phyloP scores from a whole-genome alignment of 2,329 filamentous ascomycete genomes.

The Fusarium musae region DNA sequence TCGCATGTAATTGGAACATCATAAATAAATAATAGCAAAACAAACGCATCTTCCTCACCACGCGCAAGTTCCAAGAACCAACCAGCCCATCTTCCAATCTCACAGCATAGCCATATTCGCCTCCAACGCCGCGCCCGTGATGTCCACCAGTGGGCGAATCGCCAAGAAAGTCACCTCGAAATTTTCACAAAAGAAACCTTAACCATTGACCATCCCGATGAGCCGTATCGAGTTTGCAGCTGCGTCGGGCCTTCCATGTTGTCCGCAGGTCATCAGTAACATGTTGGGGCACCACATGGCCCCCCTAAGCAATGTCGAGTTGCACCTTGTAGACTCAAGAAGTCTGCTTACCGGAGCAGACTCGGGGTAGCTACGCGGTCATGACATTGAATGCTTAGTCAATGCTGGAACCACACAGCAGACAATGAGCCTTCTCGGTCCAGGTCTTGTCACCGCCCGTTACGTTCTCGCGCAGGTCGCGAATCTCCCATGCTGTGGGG shows the following conservation, averaged over 20 bases:
- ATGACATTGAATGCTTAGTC: slow-evolving; percentile 47
- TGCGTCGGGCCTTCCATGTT: neutral
- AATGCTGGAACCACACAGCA: slow-evolving; percentile 61
- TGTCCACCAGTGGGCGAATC: slow-evolving; percentile 41
- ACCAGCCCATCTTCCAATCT: slow-evolving; percentile 31
- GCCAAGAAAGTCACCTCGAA: slow-evolving; percentile 39
- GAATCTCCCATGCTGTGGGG: slow-evolving; percentile 62
- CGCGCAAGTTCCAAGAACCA: slow-evolving; percentile 31
- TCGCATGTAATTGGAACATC: neutral
- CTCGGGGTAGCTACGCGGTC: neutral
- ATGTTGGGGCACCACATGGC: neutral
- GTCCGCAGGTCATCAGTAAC: neutral
- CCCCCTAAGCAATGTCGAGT: neutral
- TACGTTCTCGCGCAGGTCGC: slow-evolving; percentile 61
- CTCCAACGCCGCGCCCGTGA: slow-evolving; percentile 45
- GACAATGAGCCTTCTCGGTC: slow-evolving; percentile 62
- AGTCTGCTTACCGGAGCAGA: slow-evolving; percentile 21
- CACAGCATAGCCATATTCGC: slow-evolving; percentile 41
- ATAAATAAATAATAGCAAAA: slow-evolving; percentile 18
- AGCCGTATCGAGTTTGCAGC: slow-evolving; percentile 4
- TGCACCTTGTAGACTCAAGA: slow-evolving; percentile 15
- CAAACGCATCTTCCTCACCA: slow-evolving; percentile 12
- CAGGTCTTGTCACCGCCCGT: slow-evolving; percentile 62
- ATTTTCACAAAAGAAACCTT: slow-evolving; percentile 37
- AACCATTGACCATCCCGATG: slow-evolving; percentile 12